Conservation (phyloP, 2,329 filamentous ascomycete genomes). For the Rhexocercosporidium sp. region DNA sequence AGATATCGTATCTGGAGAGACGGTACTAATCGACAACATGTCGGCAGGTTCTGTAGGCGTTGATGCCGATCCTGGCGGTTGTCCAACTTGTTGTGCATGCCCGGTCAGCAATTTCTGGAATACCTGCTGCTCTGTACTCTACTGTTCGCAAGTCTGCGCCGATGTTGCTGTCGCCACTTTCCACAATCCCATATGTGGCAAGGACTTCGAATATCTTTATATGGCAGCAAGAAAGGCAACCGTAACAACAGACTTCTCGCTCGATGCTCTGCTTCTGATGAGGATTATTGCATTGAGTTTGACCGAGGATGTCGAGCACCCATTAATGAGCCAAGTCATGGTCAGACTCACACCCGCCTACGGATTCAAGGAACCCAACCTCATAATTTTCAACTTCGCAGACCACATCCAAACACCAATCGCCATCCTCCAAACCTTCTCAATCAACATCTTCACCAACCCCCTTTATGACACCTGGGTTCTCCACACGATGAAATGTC, state of each 20-base stretch:
- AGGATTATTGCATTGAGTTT: constrained; percentile 40
- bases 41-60: constrained; percentile 27
- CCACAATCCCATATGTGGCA: constrained; percentile 39
- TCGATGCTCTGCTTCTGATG: constrained; percentile 40
- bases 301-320: constrained; percentile 33
- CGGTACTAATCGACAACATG: constrained; percentile 31
- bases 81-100: constrained; percentile 37
- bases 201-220: constrained; percentile 40
- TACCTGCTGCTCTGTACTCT: constrained; percentile 34
- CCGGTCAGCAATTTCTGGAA: constrained; percentile 28
- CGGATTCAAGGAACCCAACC: constrained; percentile 33
- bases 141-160: constrained; percentile 39
- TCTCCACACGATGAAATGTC: constrained; percentile 42
- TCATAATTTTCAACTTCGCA: constrained; percentile 40
- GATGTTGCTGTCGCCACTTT: constrained; percentile 36
- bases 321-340: constrained; percentile 38
- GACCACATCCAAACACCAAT: constrained; percentile 40
- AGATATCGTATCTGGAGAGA: constrained; percentile 29
- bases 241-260: constrained; percentile 29
- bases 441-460: constrained; percentile 39
- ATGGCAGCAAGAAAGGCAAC: constrained; percentile 28
- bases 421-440: constrained; percentile 39
- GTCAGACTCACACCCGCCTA: constrained; percentile 41
- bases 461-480: constrained; percentile 40
- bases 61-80: constrained; percentile 27